Evolutionary conservation across 208 protist genomes (phyloP).

Genomic region (Crithidia mellificae): DNA sequence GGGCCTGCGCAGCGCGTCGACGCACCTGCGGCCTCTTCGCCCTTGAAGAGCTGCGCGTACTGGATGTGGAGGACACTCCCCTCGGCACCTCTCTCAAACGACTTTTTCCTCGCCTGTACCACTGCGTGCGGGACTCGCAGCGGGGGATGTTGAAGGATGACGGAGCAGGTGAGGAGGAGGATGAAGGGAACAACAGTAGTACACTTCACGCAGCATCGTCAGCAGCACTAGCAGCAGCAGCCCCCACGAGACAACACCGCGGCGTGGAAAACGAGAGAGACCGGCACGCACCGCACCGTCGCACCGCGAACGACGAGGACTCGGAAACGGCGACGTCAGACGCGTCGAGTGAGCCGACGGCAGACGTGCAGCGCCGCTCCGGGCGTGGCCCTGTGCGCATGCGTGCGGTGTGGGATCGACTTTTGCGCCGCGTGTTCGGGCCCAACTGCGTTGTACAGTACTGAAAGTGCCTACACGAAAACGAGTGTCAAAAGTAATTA

Average conservation of each 20-base stretch:
- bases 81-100: background rate
- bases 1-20: background rate
- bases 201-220: no score
- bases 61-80: slow-evolving; percentile 5
- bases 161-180: background rate
- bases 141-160: background rate
- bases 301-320: no score
- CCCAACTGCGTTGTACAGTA: background rate
- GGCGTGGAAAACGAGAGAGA: no score
- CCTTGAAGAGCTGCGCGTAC: background rate
- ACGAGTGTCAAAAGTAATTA: no score
- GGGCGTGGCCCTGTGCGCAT: background rate
- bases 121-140: background rate
- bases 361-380: no score
- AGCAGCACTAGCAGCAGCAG: no score
- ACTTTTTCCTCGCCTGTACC: slow-evolving; percentile 1
- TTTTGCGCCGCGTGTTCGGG: background rate
- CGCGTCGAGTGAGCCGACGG: no score
- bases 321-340: no score
- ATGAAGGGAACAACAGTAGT: background rate
- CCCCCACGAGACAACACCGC: no score
- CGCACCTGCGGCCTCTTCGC: background rate
- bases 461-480: no score
- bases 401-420: background rate
- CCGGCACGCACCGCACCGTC: no score